Conservation (phyloP, 345 rosid genomes). For the Aegle marmelos region DNA sequence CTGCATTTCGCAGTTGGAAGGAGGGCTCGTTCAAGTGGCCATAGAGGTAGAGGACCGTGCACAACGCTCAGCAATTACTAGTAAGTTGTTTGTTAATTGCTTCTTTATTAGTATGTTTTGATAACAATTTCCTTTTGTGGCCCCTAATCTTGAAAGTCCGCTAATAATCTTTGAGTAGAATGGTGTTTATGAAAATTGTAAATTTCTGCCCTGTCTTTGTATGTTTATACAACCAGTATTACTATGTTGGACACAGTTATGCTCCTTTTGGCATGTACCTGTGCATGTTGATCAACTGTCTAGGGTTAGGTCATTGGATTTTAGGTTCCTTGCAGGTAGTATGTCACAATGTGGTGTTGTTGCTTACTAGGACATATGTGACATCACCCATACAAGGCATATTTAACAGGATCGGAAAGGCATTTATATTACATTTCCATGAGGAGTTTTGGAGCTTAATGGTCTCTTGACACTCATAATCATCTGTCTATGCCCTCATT, state of each 20-base stretch:
- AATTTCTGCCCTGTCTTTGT: neutral
- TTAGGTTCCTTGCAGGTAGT: neutral
- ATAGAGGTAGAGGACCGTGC: conserved; percentile 97
- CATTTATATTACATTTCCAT: neutral
- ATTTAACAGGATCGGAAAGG: neutral
- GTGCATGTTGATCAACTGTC: neutral
- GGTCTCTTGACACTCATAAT: neutral
- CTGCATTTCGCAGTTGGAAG: conserved; percentile 83
- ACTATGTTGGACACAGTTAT: neutral
- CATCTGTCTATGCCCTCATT: neutral
- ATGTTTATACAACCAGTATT: neutral
- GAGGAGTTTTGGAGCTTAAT: neutral
- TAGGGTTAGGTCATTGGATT: neutral
- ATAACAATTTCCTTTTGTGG: neutral
- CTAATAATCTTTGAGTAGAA: neutral
- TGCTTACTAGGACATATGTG: neutral
- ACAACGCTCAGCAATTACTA: conserved; percentile 87
- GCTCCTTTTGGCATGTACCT: neutral
- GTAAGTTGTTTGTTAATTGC: conserved; percentile 30
- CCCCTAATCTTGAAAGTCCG: neutral
- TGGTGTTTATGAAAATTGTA: neutral
- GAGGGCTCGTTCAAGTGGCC: conserved; percentile 94
- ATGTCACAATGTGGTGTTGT: neutral
- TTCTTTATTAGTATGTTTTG: neutral
- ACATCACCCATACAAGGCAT: neutral